These are phyloP conservation scores for Rhizopogon vesiculosus DNA, from an alignment of 768 basidiomycete species.

Conservation along the genomic window DNA sequence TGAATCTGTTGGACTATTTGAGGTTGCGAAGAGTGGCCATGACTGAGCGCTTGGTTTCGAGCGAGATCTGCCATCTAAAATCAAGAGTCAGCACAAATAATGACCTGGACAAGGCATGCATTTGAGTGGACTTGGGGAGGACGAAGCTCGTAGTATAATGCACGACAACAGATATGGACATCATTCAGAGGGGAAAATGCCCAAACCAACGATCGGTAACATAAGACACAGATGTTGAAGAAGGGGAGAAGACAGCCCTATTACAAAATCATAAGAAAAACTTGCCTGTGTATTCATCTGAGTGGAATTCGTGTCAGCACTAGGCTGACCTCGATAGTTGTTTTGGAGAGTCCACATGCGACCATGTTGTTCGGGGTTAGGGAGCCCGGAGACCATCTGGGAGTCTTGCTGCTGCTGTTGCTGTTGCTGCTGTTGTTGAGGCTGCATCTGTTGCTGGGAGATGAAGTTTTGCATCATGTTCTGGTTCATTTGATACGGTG, in stretches of 20 bases:
- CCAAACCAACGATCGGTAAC: slow-evolving; percentile 1
- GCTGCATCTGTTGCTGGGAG: slow-evolving; percentile 38
- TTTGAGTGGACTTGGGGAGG: slow-evolving; percentile 2
- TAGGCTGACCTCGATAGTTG: slow-evolving; percentile 38
- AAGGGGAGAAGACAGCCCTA: slow-evolving; percentile 1
- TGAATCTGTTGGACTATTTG: slow-evolving; percentile 35
- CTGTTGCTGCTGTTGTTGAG: slow-evolving; percentile 34
- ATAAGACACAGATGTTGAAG: too few species aligned
- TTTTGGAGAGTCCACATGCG: slow-evolving; percentile 51
- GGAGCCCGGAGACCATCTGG: slow-evolving; percentile 34
- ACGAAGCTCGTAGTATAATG: slow-evolving; percentile 5
- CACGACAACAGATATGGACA: slow-evolving; percentile 9
- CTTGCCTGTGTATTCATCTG: slow-evolving; percentile 47
- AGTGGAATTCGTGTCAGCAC: slow-evolving; percentile 33
- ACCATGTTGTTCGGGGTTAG: slow-evolving; percentile 49
- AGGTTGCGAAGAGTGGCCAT: slow-evolving; percentile 30
- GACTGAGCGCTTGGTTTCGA: slow-evolving; percentile 37
- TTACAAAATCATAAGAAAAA: slow-evolving; percentile 10
- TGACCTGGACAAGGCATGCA: slow-evolving; percentile 2
- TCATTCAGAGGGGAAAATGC: background rate
- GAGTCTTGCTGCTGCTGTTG: slow-evolving; percentile 36
- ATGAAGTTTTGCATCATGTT: slow-evolving; percentile 42
- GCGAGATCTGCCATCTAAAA: slow-evolving; percentile 42
- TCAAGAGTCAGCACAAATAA: slow-evolving; percentile 20
- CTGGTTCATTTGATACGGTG: slow-evolving; percentile 50